phyloP scores from a whole-genome alignment of 2,329 filamentous ascomycete genomes.

The Penicillium capsulatum region DNA sequence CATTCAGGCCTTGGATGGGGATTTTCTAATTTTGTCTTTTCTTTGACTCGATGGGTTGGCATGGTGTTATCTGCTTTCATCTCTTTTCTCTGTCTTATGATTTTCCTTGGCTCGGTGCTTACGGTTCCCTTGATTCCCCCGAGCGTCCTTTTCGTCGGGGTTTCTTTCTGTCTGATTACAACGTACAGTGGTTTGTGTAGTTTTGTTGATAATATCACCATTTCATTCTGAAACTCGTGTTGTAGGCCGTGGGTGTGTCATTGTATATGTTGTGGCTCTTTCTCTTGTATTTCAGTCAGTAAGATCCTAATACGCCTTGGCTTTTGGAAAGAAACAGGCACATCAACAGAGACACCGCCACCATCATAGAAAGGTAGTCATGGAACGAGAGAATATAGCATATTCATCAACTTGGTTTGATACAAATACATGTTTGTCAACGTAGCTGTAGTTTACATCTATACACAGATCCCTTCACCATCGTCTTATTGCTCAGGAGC shows the following conservation, averaged over 20 bases:
- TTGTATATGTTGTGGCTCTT: no score
- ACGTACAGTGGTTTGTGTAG: neutral
- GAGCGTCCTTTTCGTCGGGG: conserved; percentile 10
- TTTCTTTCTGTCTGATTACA: neutral
- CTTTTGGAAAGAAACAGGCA: no score
- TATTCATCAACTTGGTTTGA: no score
- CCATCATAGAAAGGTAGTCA: no score
- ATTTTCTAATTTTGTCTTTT: conserved; percentile 18
- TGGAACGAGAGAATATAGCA: no score
- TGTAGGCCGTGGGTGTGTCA: no score
- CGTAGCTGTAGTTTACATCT: no score
- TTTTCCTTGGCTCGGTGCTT: conserved; percentile 20
- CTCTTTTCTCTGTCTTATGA: conserved; percentile 20
- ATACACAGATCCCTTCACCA: no score
- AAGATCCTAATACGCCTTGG: no score
- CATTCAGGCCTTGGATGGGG: conserved; percentile 11
- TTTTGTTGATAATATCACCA: neutral
- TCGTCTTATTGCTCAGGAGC: conserved; percentile 19
- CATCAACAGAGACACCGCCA: no score
- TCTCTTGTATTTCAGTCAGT: no score
- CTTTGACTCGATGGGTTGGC: conserved; percentile 17
- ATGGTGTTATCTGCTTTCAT: conserved; percentile 20
- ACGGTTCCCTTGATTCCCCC: conserved; percentile 18
- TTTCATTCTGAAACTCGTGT: no score
- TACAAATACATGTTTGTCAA: neutral